Evolutionary conservation across 2,329 filamentous ascomycete species (phyloP).

Genomic region (Calonectria multiphialidica): DNA sequence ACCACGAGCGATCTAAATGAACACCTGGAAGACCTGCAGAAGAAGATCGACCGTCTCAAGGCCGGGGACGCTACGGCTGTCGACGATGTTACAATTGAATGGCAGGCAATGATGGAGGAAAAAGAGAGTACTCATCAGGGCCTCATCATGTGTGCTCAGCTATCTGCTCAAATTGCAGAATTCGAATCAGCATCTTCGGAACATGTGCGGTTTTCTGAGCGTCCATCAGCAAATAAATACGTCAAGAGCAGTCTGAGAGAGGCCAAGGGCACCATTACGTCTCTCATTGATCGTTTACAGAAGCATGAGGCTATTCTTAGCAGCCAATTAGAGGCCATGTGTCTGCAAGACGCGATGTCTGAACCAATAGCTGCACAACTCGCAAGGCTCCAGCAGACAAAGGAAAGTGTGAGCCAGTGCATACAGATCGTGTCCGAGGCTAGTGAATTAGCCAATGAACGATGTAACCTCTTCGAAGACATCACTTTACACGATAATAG

Average conservation of each 20-base stretch:
- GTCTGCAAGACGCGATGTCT: conserved; percentile 18
- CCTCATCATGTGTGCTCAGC: conserved; percentile 35
- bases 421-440: conserved; percentile 37
- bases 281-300: conserved; percentile 29
- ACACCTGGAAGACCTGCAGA: conserved; percentile 24
- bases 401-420: conserved; percentile 36
- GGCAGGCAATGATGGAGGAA: conserved; percentile 38
- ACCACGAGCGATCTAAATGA: conserved; percentile 28
- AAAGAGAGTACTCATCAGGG: conserved; percentile 39
- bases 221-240: conserved; percentile 36
- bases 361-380: conserved; percentile 27
- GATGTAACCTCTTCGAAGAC: conserved; percentile 42
- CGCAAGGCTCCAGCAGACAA: conserved; percentile 33
- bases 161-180: conserved; percentile 35
- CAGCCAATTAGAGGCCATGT: conserved; percentile 31
- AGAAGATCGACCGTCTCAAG: conserved; percentile 22
- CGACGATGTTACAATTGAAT: conserved; percentile 26
- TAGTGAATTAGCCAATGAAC: conserved; percentile 30
- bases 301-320: conserved; percentile 30
- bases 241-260: conserved; percentile 28
- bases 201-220: conserved; percentile 23
- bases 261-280: conserved; percentile 32
- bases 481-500: conserved; percentile 37
- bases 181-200: conserved; percentile 32
- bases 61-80: conserved; percentile 15